A percentile compares a stretch with the other conserved stretches of the same genome.
Evolutionary conservation across 768 basidiomycete genomes (phyloP).

Genomic region (Boletus insuetus): DNA sequence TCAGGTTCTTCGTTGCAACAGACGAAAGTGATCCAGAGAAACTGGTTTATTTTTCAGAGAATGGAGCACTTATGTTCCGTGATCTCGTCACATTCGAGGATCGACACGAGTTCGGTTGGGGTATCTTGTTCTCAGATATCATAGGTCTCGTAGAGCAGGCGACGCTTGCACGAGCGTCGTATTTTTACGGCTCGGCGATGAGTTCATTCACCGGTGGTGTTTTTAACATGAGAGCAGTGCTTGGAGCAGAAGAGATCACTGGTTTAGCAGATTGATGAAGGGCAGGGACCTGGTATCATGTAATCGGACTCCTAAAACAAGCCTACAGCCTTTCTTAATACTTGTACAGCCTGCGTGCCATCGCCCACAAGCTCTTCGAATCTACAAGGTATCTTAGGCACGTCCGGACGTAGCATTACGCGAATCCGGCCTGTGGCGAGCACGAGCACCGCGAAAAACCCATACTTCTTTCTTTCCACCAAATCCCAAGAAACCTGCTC

Average conservation of each 20-base stretch:
- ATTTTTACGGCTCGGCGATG: slow-evolving; percentile 39
- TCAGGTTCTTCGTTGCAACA: slow-evolving; percentile 33
- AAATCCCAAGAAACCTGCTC: slow-evolving; percentile 36
- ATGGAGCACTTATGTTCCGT: slow-evolving; percentile 36
- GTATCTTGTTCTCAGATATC: slow-evolving; percentile 39
- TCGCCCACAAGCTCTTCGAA: background rate
- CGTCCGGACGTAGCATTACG: slow-evolving; percentile 24
- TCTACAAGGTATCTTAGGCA: slow-evolving; percentile 5
- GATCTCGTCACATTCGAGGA: slow-evolving; percentile 42
- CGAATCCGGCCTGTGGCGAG: slow-evolving; percentile 30
- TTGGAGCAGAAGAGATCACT: slow-evolving; percentile 33
- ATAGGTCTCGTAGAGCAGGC: slow-evolving; percentile 40
- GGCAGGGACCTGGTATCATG: background rate
- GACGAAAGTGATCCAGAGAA: slow-evolving; percentile 37
- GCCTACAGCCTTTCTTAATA: background rate
- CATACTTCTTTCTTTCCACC: slow-evolving; percentile 55
- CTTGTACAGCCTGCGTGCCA: slow-evolving; percentile 8
- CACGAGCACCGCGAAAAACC: slow-evolving; percentile 52
- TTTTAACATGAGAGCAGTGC: slow-evolving; percentile 36
- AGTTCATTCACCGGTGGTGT: slow-evolving; percentile 41
- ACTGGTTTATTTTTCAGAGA: slow-evolving; percentile 27
- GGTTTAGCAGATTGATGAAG: slow-evolving; percentile 33
- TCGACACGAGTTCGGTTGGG: slow-evolving; percentile 38
- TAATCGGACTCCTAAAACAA: background rate
- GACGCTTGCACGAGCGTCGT: slow-evolving; percentile 33